These are phyloP conservation scores for Diaporthe aspalathi DNA, from an alignment of 2,329 filamentous ascomycete species.

Conservation along the genomic window DNA sequence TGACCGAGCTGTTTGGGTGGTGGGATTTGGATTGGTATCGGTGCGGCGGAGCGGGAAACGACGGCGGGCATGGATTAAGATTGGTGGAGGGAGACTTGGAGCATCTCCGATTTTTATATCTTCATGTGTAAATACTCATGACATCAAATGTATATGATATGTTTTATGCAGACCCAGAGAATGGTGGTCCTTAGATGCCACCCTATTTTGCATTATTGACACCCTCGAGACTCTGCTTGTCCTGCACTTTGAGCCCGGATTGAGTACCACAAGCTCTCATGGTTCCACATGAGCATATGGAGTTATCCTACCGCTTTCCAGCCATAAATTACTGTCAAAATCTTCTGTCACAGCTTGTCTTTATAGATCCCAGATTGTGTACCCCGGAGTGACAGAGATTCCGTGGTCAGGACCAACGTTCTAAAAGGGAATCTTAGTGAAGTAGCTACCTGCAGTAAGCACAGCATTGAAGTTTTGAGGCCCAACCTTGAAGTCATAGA, in stretches of 20 bases:
- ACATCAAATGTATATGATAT: conserved; percentile 24
- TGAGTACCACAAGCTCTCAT: too few species aligned
- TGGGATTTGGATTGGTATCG: not conserved
- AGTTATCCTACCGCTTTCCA: too few species aligned
- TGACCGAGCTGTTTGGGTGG: not conserved
- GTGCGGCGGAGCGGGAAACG: not conserved
- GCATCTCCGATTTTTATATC: not conserved
- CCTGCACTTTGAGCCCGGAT: not conserved
- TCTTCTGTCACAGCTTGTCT: too few species aligned
- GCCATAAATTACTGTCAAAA: too few species aligned
- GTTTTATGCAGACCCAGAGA: not conserved
- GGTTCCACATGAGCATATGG: too few species aligned
- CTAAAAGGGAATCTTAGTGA: too few species aligned
- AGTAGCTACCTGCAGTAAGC: too few species aligned
- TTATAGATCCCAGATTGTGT: too few species aligned
- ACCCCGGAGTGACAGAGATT: too few species aligned
- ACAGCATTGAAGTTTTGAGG: too few species aligned
- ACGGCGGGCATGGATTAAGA: not conserved
- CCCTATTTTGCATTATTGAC: not conserved
- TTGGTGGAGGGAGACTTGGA: not conserved
- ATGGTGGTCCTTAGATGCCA: accelerated
- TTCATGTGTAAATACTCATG: conserved; percentile 31
- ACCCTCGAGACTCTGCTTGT: not conserved
- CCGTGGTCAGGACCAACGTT: too few species aligned
- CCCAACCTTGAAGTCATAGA: too few species aligned